phyloP scores from a whole-genome alignment of 441 rosid genomes.

The Sinapis alba region DNA sequence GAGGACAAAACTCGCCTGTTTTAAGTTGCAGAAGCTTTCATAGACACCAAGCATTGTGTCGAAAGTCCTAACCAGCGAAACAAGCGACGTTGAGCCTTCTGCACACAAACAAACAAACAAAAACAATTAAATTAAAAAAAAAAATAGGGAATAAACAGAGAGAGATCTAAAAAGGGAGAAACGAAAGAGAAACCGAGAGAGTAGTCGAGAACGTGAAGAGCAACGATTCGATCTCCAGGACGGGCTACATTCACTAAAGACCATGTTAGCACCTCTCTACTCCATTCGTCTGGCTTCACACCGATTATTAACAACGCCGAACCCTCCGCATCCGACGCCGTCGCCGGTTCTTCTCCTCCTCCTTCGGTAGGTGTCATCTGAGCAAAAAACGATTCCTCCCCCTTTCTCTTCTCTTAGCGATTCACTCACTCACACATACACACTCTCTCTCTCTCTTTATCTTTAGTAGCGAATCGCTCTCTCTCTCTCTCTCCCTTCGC shows the following conservation, averaged over 20 bases:
- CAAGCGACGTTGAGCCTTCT: slow-evolving; percentile 68
- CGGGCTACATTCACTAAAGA: slow-evolving; percentile 75
- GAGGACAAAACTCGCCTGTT: slow-evolving; percentile 70
- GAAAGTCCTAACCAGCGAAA: slow-evolving; percentile 71
- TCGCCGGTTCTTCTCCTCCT: slow-evolving; percentile 30
- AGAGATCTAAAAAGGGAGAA: not conserved
- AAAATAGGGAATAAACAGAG: not conserved
- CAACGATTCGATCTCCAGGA: slow-evolving; percentile 87
- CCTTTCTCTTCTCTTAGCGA: slow-evolving; percentile 10
- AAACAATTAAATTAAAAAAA: not conserved
- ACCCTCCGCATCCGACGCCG: slow-evolving; percentile 31
- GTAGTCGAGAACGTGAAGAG: slow-evolving; percentile 78
- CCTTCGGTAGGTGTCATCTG: slow-evolving; percentile 46
- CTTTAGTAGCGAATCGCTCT: not conserved
- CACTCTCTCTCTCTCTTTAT: not conserved
- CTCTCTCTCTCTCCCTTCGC: not conserved
- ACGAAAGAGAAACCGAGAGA: slow-evolving; percentile 44
- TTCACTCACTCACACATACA: slow-evolving; percentile 3
- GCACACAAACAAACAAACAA: slow-evolving; percentile 22
- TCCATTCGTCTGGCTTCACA: slow-evolving; percentile 69
- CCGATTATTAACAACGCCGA: slow-evolving; percentile 72
- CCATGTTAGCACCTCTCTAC: slow-evolving; percentile 86
- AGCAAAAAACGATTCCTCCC: slow-evolving; percentile 5
- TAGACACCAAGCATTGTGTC: slow-evolving; percentile 78
- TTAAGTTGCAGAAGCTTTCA: slow-evolving; percentile 96